Evolutionary conservation across 306 rosid genomes (phyloP), one percentile per base, ranked within the genome.

Genomic region (Sesbania bispinosa): DNA sequence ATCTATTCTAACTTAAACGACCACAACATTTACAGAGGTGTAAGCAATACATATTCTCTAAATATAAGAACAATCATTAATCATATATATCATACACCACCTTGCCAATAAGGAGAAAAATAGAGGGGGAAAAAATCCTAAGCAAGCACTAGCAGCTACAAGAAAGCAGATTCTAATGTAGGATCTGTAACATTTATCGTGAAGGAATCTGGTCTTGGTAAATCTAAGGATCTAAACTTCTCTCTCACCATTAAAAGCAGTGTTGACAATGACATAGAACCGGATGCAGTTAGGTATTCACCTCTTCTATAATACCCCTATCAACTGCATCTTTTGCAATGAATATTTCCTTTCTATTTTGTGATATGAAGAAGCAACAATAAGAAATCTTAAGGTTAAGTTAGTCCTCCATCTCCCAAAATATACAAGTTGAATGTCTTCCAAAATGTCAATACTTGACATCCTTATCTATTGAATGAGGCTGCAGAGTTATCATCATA

Each of bases 401-500:
- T 61, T 73, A 55, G 82, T 74, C 18, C 68, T 62, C 63, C 69
- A 67, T 77, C 20, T 77, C 59, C 32, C 62, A 65, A 65, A 77
- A 72, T 77, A 18, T 76, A 65, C 79, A 71, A 71, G 75, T 30
- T 60, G 70, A 46, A 29, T 30, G 77, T 38, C n/a, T n/a, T 42
- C 57, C 55, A 71, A 61, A 72, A 51, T 13, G 36, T 60, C 21
- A 59, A 53, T 35, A 4, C 15, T 45, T 21, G 45, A 53, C 64
- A 60, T 62, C 74, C 41, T 83, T 75, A 90, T 71, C 97, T 81
- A 61, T 90, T 85, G 66, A 93, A 90, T 0, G 96, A 93, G 63
- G 90, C 92, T 19, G 97, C 97, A n/a, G 97, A 85, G 80, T 87
- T 88, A 69, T 93, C 96, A 24, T 93, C 97, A 19, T 88, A 89